Base-by-base conservation (phyloP, 306 rosid species). In the Quercus rubra region DNA sequence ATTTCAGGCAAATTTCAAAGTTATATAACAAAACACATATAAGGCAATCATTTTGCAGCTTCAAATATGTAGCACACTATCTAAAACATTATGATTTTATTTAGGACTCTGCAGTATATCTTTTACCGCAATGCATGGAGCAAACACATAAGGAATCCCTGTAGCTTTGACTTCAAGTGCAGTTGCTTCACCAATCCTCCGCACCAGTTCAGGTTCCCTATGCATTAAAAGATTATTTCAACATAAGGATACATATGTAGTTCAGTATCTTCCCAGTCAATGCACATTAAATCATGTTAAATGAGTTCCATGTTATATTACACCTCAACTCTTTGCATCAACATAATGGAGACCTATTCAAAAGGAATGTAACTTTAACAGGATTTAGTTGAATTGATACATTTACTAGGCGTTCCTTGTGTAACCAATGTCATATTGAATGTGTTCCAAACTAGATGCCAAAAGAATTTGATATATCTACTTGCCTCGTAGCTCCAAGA, bases 401-500 rank as follows among this genome's bases (percentile, higher is more conserved):
- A 75, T 19, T 66, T 33, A 43, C 3, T 38, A 46, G 61, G 52
- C 55, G 19, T 33, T 35, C 49, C 33, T 46, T 38, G 62, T 8
- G 9, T 41, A 41, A 41, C 28, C 11, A 77, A 23, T 27, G 55
- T 31, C 10, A 49, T 10, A 38, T 18, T 5, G 23, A 70, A 69
- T 46, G 74, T 38, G 31, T 58, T 56, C 27, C 13, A 46, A 18
- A 54, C 58, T 3, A 31, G 46, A 20, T 66, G 74, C 66, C 49
- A 55, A 55, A 62, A 52, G 2, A 61, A 5, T 4, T 46, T 41
- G 21, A 83, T 83, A 74, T 12, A 43, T 72, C 68, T 72, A 86
- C 97, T 90, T 89, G 85, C 99, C 99, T 92, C 78, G 97, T 91
- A 63, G 96, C 97, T 86, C 99, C 98, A 77, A 95, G 97, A 49